Conservation (phyloP, 2,329 filamentous ascomycete species). For the Alternaria brassicae region DNA sequence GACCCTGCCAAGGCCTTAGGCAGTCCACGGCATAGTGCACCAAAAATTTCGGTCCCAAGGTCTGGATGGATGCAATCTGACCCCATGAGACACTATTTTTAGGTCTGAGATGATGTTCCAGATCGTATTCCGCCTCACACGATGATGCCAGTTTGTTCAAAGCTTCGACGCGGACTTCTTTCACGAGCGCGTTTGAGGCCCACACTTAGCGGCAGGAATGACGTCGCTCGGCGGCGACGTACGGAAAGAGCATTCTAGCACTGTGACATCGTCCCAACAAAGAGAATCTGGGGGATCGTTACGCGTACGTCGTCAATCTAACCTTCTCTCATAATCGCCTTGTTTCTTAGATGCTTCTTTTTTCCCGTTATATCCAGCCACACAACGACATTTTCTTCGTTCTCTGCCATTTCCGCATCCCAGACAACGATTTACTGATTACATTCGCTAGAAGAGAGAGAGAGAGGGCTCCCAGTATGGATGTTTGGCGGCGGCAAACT, state of each 20-base stretch:
- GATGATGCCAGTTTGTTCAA: background rate
- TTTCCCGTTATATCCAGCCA: background rate
- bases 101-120: constrained; percentile 1
- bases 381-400: background rate
- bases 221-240: constrained; percentile 12
- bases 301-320: constrained; percentile 10
- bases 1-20: background rate
- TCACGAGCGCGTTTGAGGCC: background rate
- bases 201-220: constrained; percentile 10
- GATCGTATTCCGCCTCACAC: constrained; percentile 1
- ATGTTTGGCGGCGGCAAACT: constrained; percentile 17
- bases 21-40: background rate
- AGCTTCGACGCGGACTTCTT: constrained; percentile 6
- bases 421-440: background rate
- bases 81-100: constrained; percentile 7
- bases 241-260: constrained; percentile 17
- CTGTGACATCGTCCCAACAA: constrained; percentile 12
- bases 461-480: constrained; percentile 16
- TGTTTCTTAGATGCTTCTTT: background rate
- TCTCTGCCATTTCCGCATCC: background rate
- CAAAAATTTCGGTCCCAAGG: constrained; percentile 8
- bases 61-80: background rate
- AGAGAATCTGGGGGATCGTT: constrained; percentile 7
- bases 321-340: background rate
- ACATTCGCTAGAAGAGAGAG: constrained; percentile 10